Evolutionary conservation across 2,329 filamentous ascomycete genomes (phyloP), one percentile per base, ranked within the genome.

Genomic region (Cordyceps cicadae): DNA sequence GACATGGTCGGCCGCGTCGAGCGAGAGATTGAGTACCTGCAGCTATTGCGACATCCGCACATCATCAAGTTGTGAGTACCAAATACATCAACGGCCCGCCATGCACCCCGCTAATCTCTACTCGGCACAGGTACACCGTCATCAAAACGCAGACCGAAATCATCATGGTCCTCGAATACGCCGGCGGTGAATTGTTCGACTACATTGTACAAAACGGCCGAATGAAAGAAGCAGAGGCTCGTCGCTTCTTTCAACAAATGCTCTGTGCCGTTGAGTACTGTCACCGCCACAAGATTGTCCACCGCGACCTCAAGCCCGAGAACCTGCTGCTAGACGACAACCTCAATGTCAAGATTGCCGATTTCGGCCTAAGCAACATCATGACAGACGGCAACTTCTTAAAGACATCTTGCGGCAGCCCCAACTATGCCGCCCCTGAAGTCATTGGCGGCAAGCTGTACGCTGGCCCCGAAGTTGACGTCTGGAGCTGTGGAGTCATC

Each of bases 361-460:
- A 99, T 76, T 99, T 99, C 67, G 94, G 94, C 62, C 81, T 99
- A 61, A 97, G 93, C 79, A 99, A 99, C 72, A 99, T 99, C 76
- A 99, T 99, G 94, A 97, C 94, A 0, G 94, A 99, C 72, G 94
- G 94, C 29, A 99, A 99, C 73, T 99, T 99, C 72, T 84, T 99
- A 69, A 97, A 97, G 78, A 99, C 94, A 1, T 97, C 92, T 72
- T 99, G 94, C 70, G 94, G 94, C 58, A 97, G 93, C 71, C 94
- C 94, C 48, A 99, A 99, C 75, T 99, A 99, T 74, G 94, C 94
- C 14, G 94, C 94, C 1, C 94, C 94, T 7, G 94, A 99, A 74
- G 94, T 99, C 63, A 97, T 99, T 70, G 94, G 92, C 60, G 94
- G 94, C 26, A 99, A 97, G 79, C 81, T 97, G 59, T 99, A 99